phyloP scores from a whole-genome alignment of 306 rosid genomes.

The Citrullus amarus region DNA sequence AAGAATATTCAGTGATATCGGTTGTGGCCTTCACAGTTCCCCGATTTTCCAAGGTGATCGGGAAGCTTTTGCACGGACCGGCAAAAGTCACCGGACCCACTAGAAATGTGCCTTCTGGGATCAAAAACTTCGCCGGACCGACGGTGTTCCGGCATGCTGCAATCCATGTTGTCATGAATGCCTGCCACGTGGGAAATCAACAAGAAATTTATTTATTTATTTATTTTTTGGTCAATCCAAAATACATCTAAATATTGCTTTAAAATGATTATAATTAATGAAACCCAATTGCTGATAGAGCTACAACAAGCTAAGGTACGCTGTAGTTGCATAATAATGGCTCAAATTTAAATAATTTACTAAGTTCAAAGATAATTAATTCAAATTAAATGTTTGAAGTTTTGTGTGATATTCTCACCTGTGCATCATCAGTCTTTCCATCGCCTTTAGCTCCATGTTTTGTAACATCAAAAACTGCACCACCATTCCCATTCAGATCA shows the following conservation, averaged over 20 bases:
- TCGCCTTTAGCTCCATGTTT: slow-evolving; percentile 1
- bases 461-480: neutral
- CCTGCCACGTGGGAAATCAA: slow-evolving; percentile 20
- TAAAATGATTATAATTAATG: too few relatives aligned
- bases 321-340: too few relatives aligned
- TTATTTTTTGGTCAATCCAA: too few relatives aligned
- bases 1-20: slow-evolving; percentile 27
- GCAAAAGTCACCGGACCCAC: slow-evolving; percentile 40
- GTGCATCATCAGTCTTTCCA: neutral
- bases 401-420: neutral
- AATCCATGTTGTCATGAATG: slow-evolving; percentile 58
- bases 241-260: too few relatives aligned
- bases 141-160: slow-evolving; percentile 38
- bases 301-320: too few relatives aligned
- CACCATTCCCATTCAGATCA: neutral
- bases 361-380: too few relatives aligned
- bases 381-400: neutral
- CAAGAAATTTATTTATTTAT: too few relatives aligned
- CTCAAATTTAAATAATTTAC: too few relatives aligned
- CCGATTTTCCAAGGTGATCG: slow-evolving; percentile 29
- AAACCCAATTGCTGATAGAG: too few relatives aligned
- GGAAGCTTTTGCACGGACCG: slow-evolving; percentile 60
- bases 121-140: slow-evolving; percentile 29
- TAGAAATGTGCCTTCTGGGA: slow-evolving; percentile 42
- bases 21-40: slow-evolving; percentile 39